Base-by-base conservation (phyloP, 202 grass and related monocot species). In the Eragrostis tef region DNA sequence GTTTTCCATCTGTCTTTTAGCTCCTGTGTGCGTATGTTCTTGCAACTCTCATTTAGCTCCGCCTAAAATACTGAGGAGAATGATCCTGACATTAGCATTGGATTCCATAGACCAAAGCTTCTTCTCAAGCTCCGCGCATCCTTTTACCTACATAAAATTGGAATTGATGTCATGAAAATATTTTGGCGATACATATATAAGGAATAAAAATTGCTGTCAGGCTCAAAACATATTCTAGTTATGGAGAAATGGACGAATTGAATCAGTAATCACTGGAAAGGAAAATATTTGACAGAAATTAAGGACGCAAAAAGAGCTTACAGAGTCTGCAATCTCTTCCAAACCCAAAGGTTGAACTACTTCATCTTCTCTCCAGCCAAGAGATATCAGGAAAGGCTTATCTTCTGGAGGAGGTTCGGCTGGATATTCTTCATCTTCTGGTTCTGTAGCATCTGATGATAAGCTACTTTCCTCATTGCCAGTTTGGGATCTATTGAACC, bases 361-460 rank as follows among this genome's bases (percentile, higher is more conserved):
- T 88, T 87, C 82, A 82, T 91, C 83, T 82, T 86, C 83, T 78
- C 70, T 77, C 89, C 89, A 91, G 36, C 89, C 89, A 75, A 91
- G 89, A 6, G 69, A 78, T 67, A 21, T 78, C 85, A 91, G 31
- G 51, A 91, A 91, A 79, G 12, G 19, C 69, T 79, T 78, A 22
- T 88, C 86, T 73, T 88, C 82, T 47, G 81, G 45, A 70, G 61
- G 72, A 69, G 79, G 50, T 45, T 87, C 64, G 45, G 70, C 64
- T 65, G 75, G 46, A 76, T 65, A 52, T 25, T n/a, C n/a, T n/a
- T 75, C 79, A 48, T 84, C 84, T 76, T 47, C 80, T 71, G 75
- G 64, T 83, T 90, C 86, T 41, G 73, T 83, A 81, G 25, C 53
- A 31, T 88, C 86, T 70, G 83, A 87, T 44, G 73, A 89, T 45